A percentile compares a stretch with the other conserved stretches of the same genome.
Conservation (phyloP, 1,284 basidiomycete genomes). For the Ustilago trichophora region DNA sequence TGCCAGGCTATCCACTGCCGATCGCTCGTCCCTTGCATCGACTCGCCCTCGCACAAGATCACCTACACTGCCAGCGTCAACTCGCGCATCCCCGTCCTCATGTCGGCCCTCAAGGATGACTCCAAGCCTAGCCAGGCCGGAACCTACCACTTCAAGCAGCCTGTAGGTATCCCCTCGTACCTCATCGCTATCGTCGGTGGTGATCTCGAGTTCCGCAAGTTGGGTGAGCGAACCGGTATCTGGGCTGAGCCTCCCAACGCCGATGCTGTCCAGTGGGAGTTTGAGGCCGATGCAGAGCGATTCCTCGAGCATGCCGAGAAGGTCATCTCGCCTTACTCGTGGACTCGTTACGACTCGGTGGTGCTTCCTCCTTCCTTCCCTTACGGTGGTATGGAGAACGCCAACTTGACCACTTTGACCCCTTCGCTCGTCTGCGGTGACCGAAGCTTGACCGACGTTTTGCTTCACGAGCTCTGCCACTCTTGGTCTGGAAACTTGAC, state of each 20-base stretch:
- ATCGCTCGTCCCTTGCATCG: constrained; percentile 58
- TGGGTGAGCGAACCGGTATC: constrained; percentile 63
- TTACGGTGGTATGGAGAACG: constrained; percentile 69
- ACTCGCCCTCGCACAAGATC: constrained; percentile 64
- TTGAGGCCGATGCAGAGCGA: constrained; percentile 62
- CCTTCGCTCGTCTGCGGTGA: constrained; percentile 63
- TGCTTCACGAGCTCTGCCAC: constrained; percentile 68
- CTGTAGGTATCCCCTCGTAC: constrained; percentile 62
- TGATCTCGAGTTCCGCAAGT: constrained; percentile 57
- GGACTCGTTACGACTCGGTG: constrained; percentile 88
- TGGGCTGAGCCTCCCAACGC: constrained; percentile 64
- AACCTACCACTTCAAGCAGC: constrained; percentile 61
- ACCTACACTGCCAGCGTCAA: constrained; percentile 61
- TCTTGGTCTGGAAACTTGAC: constrained; percentile 64
- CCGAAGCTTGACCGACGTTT: constrained; percentile 66
- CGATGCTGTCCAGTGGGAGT: constrained; percentile 64
- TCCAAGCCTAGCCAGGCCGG: constrained; percentile 27
- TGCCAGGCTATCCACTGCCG: constrained; percentile 75
- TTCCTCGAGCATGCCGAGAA: constrained; percentile 63
- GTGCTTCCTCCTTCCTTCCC: constrained; percentile 95
- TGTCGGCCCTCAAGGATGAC: constrained; percentile 62
- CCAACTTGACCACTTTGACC: constrained; percentile 64
- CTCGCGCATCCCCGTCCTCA: constrained; percentile 60
- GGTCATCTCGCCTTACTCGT: constrained; percentile 73
- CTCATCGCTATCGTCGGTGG: constrained; percentile 65